Evolutionary conservation across 139 green algal genomes (phyloP).

Genomic region (Chlamydomonas schloesseri): DNA sequence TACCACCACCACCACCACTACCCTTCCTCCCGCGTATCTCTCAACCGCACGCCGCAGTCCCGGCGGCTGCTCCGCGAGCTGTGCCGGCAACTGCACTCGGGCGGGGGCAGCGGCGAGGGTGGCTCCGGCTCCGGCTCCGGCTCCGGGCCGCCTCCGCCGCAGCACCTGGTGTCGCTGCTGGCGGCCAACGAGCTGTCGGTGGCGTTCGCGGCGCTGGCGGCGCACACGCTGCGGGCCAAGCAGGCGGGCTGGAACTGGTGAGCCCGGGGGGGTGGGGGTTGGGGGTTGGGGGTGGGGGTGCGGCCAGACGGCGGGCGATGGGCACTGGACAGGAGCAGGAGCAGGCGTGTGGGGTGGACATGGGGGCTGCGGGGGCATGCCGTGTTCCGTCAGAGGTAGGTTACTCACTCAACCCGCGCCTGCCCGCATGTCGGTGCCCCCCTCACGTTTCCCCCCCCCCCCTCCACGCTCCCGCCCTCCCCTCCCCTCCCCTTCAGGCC

Average conservation of each 20-base stretch:
- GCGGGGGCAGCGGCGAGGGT: background rate
- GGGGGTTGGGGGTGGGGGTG: background rate
- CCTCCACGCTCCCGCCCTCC: background rate
- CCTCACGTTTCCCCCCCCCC: too few species aligned
- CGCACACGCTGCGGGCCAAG: slow-evolving; percentile 22
- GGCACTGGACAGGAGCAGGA: too few species aligned
- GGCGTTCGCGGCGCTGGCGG: background rate
- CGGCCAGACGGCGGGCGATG: background rate
- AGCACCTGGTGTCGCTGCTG: slow-evolving; percentile 21
- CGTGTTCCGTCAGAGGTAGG: too few species aligned
- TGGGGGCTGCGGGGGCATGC: too few species aligned
- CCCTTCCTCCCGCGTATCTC: background rate
- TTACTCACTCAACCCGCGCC: too few species aligned
- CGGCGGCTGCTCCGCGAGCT: slow-evolving; percentile 3
- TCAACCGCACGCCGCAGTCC: too few species aligned
- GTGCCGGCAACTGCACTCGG: background rate
- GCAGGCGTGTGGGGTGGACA: too few species aligned
- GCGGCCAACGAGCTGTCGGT: slow-evolving; percentile 18
- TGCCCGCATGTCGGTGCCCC: too few species aligned
- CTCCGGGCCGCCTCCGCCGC: background rate
- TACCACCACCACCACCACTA: background rate
- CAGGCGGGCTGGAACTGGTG: slow-evolving; percentile 41
- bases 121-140: background rate
- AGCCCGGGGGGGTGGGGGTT: background rate
- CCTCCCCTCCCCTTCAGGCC: background rate